Evolutionary conservation across 2,329 filamentous ascomycete species (phyloP), one percentile per base, ranked within the genome.

Genomic region (Cytospora paraplurivora): DNA sequence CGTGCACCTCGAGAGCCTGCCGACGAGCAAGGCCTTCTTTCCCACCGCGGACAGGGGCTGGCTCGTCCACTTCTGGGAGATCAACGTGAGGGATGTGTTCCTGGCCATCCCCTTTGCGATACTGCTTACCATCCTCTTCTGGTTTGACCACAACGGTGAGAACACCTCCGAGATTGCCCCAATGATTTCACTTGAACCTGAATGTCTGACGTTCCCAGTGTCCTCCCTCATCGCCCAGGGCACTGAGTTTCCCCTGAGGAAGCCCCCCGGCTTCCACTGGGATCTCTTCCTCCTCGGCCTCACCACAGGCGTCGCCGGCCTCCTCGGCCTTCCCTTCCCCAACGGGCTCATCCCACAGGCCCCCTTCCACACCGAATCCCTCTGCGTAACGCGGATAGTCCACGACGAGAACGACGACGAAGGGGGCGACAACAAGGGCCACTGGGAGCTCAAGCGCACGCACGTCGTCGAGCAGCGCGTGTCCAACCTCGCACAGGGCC

Each of bases 261-360:
- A 94, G 71, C 91, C 91, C 3, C 89, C 91, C 52, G 91, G 91
- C 15, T 94, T 94, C 72, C 91, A 94, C 76, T 94, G 91, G 91
- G 91, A 94, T 70, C 75, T 94, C 47, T 93, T 93, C 76, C 85
- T 94, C 35, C 85, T 94, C 0, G 91, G 91, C 5, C 78, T 92
- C 34, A 93, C 90, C 1, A 93, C 91, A 0, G 89, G 88, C 56
- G 76, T 93, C 1, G 88, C 89, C 3, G 91, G 91, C 12, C 80
- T 94, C 33, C 80, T 94, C 15, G 91, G 91, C 17, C 82, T 94
- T 12, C 91, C 91, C 1, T 92, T 92, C 68, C 91, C 91, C 58
- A 94, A 94, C 73, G 91, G 91, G 37, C 85, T 94, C 34, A 93
- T 94, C 68, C 91, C 91, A 0, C 91, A 94, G 76, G 91, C 91